Evolutionary conservation across 257 asterid genomes (phyloP), one percentile per base, ranked within the genome.

Genomic region (Solanum sejunctum): DNA sequence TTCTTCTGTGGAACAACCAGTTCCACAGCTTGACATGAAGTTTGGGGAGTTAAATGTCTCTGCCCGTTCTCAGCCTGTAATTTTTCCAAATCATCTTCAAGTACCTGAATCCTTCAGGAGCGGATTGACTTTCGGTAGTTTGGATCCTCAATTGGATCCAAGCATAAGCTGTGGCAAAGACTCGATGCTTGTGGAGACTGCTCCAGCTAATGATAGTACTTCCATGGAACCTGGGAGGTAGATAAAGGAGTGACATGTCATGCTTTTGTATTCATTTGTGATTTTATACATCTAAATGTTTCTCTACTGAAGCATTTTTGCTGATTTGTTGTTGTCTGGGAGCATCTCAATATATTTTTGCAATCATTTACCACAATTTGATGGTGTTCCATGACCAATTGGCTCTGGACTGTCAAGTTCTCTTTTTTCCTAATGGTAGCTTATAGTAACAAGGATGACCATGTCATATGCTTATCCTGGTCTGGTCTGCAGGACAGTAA

Each of bases 101-200:
- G 93, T 93, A 72, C 92, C 94, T 18, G 94, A 93, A 82, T 91
- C 88, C 47, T 84, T 87, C 28, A 88, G 82, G 87, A 88, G 75
- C 6, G 85, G 88, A 16, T 64, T 93, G 88, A 91, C 89, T 70
- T 93, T 93, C 75, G 97, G 97, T 78, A 93, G 93, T 87, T 78
- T 91, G 84, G 90, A 89, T 86, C 87, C 86, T 83, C 82, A 80
- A 80, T 36, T 57, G 43, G 89, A 71, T 82, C 85, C 80, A 39
- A 84, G 73, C 60, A 81, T 80, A 81, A 80, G 55, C 61, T 70
- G 43, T 10, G 58, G 55, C 54, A 85, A 86, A 84, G 86, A 81
- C 73, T 70, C 90, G 13, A 36, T 21, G 32, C 56, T 58, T 57
- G 84, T 49, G 51, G 88, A 86, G 58, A 77, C 91, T 61, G 73